Conservation (phyloP, 1,284 basidiomycete species). For the Ceratobasidium sp. region DNA sequence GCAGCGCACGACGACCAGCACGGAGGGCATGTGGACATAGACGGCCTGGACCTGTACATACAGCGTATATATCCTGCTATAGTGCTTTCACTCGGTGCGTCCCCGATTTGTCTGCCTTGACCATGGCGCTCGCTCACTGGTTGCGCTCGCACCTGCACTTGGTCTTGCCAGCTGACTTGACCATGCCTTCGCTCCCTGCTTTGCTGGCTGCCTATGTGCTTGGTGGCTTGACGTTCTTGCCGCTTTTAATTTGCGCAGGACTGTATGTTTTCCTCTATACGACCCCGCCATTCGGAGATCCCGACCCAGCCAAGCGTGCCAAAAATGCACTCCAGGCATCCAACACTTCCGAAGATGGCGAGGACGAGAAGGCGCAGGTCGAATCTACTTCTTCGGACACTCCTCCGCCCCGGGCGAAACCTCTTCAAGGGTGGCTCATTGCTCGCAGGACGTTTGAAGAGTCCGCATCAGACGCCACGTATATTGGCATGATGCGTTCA, state of each 20-base stretch:
- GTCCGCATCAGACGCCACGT: constrained; percentile 66
- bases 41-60: no score
- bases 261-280: constrained; percentile 73
- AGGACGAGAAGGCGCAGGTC: constrained; percentile 26
- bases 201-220: constrained; percentile 84
- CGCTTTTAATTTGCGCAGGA: constrained; percentile 63
- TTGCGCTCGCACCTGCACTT: no score
- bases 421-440: constrained; percentile 85
- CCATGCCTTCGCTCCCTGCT: constrained; percentile 52
- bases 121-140: no score
- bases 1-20: no score
- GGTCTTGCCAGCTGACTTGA: not conserved
- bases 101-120: no score
- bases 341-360: not conserved
- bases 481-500: constrained; percentile 74
- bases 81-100: no score
- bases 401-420: constrained; percentile 51
- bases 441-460: constrained; percentile 84
- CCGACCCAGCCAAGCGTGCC: constrained; percentile 59
- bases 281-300: constrained; percentile 75
- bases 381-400: constrained; percentile 15
- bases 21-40: no score
- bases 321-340: constrained; percentile 50
- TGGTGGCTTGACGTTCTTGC: constrained; percentile 87
- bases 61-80: no score